Percentiles rank a stretch among this genome's conserved stretches.
These are phyloP conservation scores for Cercophora sp. DNA, from an alignment of 495 filamentous ascomycete genomes.

Conservation along the genomic window DNA sequence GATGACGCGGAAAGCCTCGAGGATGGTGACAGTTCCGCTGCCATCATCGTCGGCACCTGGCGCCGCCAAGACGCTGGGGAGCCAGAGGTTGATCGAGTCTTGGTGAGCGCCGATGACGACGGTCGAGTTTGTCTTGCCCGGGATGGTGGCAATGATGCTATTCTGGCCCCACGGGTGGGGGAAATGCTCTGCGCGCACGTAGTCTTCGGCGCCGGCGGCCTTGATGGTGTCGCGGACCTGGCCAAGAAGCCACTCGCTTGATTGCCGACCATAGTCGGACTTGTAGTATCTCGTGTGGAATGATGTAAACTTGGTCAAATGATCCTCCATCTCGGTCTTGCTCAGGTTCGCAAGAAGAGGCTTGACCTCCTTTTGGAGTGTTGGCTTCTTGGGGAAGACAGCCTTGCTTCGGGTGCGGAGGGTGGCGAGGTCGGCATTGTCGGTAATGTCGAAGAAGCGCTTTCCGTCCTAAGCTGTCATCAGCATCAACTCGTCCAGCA, in stretches of 20 bases:
- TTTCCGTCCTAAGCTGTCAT: slow-evolving; percentile 59
- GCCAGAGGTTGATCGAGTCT: slow-evolving; percentile 82
- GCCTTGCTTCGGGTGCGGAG: slow-evolving; percentile 38
- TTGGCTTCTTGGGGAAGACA: slow-evolving; percentile 64
- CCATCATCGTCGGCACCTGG: slow-evolving; percentile 61
- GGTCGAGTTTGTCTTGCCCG: slow-evolving; percentile 79
- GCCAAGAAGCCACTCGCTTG: slow-evolving; percentile 79
- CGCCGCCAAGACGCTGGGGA: slow-evolving; percentile 73
- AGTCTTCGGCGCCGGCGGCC: slow-evolving; percentile 61
- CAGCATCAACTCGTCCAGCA: background rate
- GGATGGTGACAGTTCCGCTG: slow-evolving; percentile 56
- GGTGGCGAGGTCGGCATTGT: slow-evolving; percentile 55
- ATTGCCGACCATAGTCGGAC: slow-evolving; percentile 78
- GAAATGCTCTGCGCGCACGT: slow-evolving; percentile 70
- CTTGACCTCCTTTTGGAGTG: slow-evolving; percentile 60
- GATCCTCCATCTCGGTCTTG: slow-evolving; percentile 71
- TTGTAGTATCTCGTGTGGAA: slow-evolving; percentile 36
- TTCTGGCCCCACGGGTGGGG: slow-evolving; percentile 84
- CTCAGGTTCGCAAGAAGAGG: slow-evolving; percentile 64
- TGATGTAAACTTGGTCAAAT: slow-evolving; percentile 48
- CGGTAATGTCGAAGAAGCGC: slow-evolving; percentile 95
- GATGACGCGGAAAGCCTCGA: slow-evolving; percentile 58
- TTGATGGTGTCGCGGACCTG: slow-evolving; percentile 70
- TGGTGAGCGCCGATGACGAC: slow-evolving; percentile 63
- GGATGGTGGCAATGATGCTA: slow-evolving; percentile 89